Evolutionary conservation across 2,329 filamentous ascomycete species (phyloP).

Genomic region (Bipolaris cookei): DNA sequence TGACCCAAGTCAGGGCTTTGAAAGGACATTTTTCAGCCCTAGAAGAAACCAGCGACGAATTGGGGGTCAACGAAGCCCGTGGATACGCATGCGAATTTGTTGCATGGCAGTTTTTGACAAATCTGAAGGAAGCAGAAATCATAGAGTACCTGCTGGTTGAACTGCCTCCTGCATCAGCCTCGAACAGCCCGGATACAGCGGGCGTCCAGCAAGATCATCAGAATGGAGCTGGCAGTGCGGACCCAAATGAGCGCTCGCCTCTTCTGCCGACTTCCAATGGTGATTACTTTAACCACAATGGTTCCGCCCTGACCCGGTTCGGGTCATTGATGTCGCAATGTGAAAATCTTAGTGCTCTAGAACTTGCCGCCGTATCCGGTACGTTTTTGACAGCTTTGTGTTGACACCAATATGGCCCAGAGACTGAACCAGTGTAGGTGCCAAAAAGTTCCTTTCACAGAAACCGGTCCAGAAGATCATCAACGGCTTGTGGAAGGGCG

Average conservation of each 20-base stretch:
- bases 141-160: conserved; percentile 78
- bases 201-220: conserved; percentile 6
- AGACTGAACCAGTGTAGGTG: conserved; percentile 39
- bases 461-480: conserved; percentile 81
- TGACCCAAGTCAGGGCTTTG: conserved; percentile 62
- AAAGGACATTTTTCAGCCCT: conserved; percentile 74
- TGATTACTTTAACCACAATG: conserved; percentile 35
- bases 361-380: conserved; percentile 80
- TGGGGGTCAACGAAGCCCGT: conserved; percentile 70
- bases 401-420: neutral
- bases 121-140: conserved; percentile 73
- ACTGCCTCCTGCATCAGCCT: conserved; percentile 57
- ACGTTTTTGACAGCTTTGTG: neutral
- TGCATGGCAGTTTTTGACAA: conserved; percentile 77
- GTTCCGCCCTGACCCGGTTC: conserved; percentile 51
- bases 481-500: conserved; percentile 79
- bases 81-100: conserved; percentile 80
- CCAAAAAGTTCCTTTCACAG: conserved; percentile 85
- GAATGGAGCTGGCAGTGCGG: conserved; percentile 19
- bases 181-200: conserved; percentile 22
- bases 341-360: conserved; percentile 80
- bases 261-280: conserved; percentile 28
- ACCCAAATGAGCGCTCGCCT: conserved; percentile 33
- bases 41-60: conserved; percentile 63
- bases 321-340: conserved; percentile 74